Base-by-base conservation (phyloP, 148 eudicot genomes). In the Diospyros kaki region DNA sequence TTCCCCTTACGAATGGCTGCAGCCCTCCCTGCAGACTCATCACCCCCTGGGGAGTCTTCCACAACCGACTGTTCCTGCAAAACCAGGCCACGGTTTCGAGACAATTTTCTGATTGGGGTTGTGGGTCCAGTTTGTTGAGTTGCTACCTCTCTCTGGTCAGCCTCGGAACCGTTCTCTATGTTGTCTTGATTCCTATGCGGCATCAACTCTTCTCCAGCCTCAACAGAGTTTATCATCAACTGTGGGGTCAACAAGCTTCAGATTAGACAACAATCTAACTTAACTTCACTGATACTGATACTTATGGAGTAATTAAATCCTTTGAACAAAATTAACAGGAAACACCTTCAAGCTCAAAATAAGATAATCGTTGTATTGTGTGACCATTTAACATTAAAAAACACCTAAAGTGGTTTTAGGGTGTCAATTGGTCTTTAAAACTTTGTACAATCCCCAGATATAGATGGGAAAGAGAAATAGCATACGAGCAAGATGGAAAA, bases 121-220 rank as follows among this genome's bases (percentile, higher is more conserved):
- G 88, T 85, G 9, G 91, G 69, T 9, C 68, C 66, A 7, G 71
- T 77, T 66, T 77, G n/a, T 77, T 77, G 82, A 45, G 82, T 75
- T 50, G 75, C 81, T 73, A 68, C 80, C 14, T 81, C 50, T 9
- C 51, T 66, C 70, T 79, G 12, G 44, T 78, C 75, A 45, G 75
- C 58, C 68, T 80, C 73, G 11, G 84, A 54, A 41, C 67, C 51
- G 55, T 38, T 40, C 59, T 61, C 43, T 66, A n/a, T 55, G 48
- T 75, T 39, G 4, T 48, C 79, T 56, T 44, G 79, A 76, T 60
- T 63, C 81, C 98, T 87, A 64, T 85, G 87, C 53, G 94, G 98
- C 98, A 94, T 95, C 66, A 95, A 78, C 83, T 92, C 99, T 66
- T 86, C 90, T n/a, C 97, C 97, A 71, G 68, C 88, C 64, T 44